A percentile compares a stretch with the other conserved stretches of the same genome.
phyloP scores from a whole-genome alignment of 345 rosid genomes.

The Linum usitatissimum region DNA sequence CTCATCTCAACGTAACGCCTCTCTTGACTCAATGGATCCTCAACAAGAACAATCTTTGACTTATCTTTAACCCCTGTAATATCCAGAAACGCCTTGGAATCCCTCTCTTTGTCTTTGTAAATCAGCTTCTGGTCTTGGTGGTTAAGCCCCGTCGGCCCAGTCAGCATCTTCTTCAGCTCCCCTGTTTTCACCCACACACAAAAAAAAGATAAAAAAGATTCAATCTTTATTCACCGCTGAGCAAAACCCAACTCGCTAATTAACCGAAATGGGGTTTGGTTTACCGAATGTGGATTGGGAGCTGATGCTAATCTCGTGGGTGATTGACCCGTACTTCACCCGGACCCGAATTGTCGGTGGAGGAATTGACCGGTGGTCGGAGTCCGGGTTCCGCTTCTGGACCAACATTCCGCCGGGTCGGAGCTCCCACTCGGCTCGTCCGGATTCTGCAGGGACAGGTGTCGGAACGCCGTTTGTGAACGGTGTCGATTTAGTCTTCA shows the following conservation, averaged over 20 bases:
- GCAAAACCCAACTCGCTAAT: not conserved
- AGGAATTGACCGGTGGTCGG: slow-evolving; percentile 48
- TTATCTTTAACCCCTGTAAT: slow-evolving; percentile 79
- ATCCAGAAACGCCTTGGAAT: slow-evolving; percentile 80
- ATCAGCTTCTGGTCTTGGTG: slow-evolving; percentile 88
- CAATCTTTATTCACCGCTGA: not conserved
- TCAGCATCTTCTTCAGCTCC: slow-evolving; percentile 89
- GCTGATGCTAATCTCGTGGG: slow-evolving; percentile 66
- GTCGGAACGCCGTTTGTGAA: slow-evolving; percentile 36
- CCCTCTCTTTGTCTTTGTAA: slow-evolving; percentile 90
- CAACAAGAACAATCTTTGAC: slow-evolving; percentile 74
- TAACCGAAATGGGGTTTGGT: not conserved
- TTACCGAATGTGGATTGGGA: slow-evolving; percentile 92
- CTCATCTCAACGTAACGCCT: slow-evolving; percentile 73
- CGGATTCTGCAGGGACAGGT: slow-evolving; percentile 21
- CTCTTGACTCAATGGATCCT: slow-evolving; percentile 89
- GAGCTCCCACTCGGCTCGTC: slow-evolving; percentile 74
- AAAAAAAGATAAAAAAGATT: not conserved
- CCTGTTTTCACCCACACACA: slow-evolving; percentile 35
- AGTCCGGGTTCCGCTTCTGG: slow-evolving; percentile 73
- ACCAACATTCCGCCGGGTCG: slow-evolving; percentile 99
- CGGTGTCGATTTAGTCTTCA: slow-evolving; percentile 46
- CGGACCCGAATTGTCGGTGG: slow-evolving; percentile 83
- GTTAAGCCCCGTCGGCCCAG: slow-evolving; percentile 80
- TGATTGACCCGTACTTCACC: slow-evolving; percentile 78